phyloP scores from a whole-genome alignment of 73 alveolate species.

The Urostyla sp. region DNA sequence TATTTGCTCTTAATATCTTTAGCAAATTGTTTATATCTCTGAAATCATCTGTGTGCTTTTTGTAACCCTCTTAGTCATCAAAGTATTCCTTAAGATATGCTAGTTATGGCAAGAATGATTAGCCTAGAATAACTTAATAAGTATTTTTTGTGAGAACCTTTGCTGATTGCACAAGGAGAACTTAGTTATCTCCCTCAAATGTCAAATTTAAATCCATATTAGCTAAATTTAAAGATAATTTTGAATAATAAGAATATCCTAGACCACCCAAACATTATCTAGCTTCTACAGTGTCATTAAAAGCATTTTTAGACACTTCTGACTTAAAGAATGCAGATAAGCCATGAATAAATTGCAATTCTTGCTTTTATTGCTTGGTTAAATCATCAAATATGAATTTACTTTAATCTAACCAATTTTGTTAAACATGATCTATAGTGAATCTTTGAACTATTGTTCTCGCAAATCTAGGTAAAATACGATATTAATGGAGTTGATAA shows the following conservation, averaged over 20 bases:
- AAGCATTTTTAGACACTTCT: slow-evolving; percentile 60
- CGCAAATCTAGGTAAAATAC: slow-evolving; percentile 76
- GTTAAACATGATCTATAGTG: slow-evolving; percentile 13
- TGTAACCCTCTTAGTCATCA: slow-evolving; percentile 5
- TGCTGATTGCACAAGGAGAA: slow-evolving; percentile 79
- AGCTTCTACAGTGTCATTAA: slow-evolving; percentile 60
- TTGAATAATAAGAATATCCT: slow-evolving; percentile 77
- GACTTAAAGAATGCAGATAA: slow-evolving; percentile 74
- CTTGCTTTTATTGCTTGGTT: slow-evolving; percentile 46
- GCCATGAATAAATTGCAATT: slow-evolving; percentile 59
- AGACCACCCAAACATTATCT: slow-evolving; percentile 87
- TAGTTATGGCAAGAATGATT: no score
- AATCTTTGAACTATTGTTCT: slow-evolving; percentile 48
- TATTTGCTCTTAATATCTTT: slow-evolving; percentile 24
- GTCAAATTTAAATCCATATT: slow-evolving; percentile 74
- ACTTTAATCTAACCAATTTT: slow-evolving; percentile 11
- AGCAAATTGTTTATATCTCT: slow-evolving; percentile 15
- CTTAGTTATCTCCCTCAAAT: slow-evolving; percentile 91
- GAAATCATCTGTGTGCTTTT: slow-evolving; percentile 31
- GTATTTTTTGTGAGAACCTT: slow-evolving; percentile 29
- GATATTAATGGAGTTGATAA: slow-evolving; percentile 70
- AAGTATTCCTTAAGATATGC: background rate
- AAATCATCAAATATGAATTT: slow-evolving; percentile 19
- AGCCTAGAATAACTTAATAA: no score
- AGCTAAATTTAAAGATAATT: slow-evolving; percentile 57